Base-by-base conservation (phyloP, 352 stramenopile genomes). In the Phytophthora sp. region DNA sequence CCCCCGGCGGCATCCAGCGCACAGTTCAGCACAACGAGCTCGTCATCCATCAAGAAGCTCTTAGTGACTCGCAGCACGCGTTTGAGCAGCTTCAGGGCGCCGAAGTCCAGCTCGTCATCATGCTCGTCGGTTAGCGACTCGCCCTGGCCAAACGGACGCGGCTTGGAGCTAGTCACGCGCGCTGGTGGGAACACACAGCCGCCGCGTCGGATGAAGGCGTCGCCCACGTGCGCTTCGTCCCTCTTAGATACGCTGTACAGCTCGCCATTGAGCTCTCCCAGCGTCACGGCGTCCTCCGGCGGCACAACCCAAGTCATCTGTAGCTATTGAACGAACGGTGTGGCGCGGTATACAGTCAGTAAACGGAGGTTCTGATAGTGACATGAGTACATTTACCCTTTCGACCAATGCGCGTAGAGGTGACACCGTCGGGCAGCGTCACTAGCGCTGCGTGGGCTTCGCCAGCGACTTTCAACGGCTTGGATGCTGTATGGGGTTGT, bases 191-290 rank as follows among this genome's bases (percentile, higher is more conserved):
- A 83, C 9, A 89, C 82, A 16, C 67, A 39, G 8, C 85, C 85
- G 18, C 85, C 85, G 20, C 73, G 78, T 4, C 81, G 79, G 26
- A 90, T 69, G 49, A 90, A 93, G 39, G 76, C 81, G 61, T 91
- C 83, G 29, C 82, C 84, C 4, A 91, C 15, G 54, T 86, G 82
- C 12, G 71, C 56, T 35, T 88, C 73, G 47, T 91, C 82, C 13
- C 75, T 66, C 12, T 80, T 72, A 2, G 79, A 80, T 18, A 92
- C 79, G 63, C 81, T 91, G 66, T 89, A 86, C 33, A 94, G 73
- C 73, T 91, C 84, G 30, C 84, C 80, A 54, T 80, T 65, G 44
- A 91, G 77, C 70, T 94, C 86, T 9, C 86, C 86, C 16, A 94
- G 73, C 66, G 86, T 92, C 77, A 92, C 84, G 45, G 85, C 77